Conservation (phyloP, 345 rosid genomes). For the Anastatica hierochuntica region DNA sequence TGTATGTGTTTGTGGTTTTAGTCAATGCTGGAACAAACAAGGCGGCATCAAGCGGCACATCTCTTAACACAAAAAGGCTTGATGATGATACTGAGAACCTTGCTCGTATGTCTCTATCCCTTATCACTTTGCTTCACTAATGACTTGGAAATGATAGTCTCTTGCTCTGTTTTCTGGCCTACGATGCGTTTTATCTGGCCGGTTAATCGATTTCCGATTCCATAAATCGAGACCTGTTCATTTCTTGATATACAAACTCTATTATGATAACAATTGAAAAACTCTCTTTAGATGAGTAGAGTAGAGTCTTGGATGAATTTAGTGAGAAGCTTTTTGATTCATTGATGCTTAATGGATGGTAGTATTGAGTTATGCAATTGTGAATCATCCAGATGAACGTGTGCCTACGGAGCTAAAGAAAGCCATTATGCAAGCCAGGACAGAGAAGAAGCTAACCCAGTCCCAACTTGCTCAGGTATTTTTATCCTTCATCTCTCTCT, state of each 20-base stretch:
- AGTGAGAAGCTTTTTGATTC: background rate
- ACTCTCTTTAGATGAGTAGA: too few relatives aligned
- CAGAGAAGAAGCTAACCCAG: slow-evolving; percentile 89
- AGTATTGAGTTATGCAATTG: background rate
- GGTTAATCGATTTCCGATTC: too few relatives aligned
- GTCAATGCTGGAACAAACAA: slow-evolving; percentile 83
- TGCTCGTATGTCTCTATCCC: slow-evolving; percentile 49
- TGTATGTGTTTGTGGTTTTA: slow-evolving; percentile 25
- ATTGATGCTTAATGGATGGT: background rate
- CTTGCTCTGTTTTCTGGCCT: too few relatives aligned
- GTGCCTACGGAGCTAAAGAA: slow-evolving; percentile 94
- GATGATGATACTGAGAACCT: slow-evolving; percentile 93
- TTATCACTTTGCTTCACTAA: background rate
- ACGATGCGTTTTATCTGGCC: too few relatives aligned
- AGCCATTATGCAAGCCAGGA: slow-evolving; percentile 80
- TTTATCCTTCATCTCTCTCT: background rate
- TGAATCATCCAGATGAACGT: slow-evolving; percentile 52
- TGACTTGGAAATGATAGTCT: background rate
- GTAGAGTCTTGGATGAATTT: too few relatives aligned
- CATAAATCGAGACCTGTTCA: too few relatives aligned
- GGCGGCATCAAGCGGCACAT: slow-evolving; percentile 87
- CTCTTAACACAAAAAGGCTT: slow-evolving; percentile 87
- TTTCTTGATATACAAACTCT: too few relatives aligned
- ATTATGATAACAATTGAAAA: too few relatives aligned
- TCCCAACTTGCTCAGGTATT: slow-evolving; percentile 83